Evolutionary conservation across 2,329 filamentous ascomycete genomes (phyloP).

Genomic region (Penicillium sp.): DNA sequence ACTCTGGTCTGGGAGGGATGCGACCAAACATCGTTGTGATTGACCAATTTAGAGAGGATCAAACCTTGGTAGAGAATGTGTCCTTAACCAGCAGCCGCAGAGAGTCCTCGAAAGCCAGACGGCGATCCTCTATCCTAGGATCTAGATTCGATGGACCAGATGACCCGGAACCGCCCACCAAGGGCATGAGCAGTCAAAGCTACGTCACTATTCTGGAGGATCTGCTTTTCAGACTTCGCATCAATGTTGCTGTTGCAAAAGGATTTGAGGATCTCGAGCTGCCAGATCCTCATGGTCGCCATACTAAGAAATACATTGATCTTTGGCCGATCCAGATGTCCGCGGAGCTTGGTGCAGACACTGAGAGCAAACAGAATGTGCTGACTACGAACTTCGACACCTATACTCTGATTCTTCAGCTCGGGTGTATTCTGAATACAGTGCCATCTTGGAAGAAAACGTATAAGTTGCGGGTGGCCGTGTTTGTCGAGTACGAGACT

Average conservation of each 20-base stretch:
- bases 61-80: slow-evolving; percentile 62
- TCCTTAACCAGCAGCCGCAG: slow-evolving; percentile 44
- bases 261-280: slow-evolving; percentile 78
- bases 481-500: slow-evolving; percentile 87
- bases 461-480: slow-evolving; percentile 75
- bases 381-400: slow-evolving; percentile 91
- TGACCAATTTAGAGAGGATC: slow-evolving; percentile 70
- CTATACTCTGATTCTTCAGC: slow-evolving; percentile 82
- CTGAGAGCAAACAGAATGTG: slow-evolving; percentile 65
- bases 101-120: slow-evolving; percentile 24
- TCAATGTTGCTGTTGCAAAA: slow-evolving; percentile 84
- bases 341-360: slow-evolving; percentile 73
- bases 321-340: slow-evolving; percentile 95
- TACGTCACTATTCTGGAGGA: slow-evolving; percentile 87
- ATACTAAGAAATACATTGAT: slow-evolving; percentile 79
- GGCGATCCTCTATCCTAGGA: slow-evolving; percentile 18
- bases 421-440: slow-evolving; percentile 82
- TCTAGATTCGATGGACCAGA: slow-evolving; percentile 45
- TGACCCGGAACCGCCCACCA: slow-evolving; percentile 70
- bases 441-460: slow-evolving; percentile 78
- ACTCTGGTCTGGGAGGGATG: slow-evolving; percentile 84
- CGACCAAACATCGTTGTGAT: slow-evolving; percentile 84
- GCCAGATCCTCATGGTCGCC: slow-evolving; percentile 62
- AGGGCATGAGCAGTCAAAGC: slow-evolving; percentile 69
- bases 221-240: slow-evolving; percentile 73